A percentile compares a stretch with the other conserved stretches of the same genome.
Evolutionary conservation across 116 monocot species (phyloP).

Genomic region (Iris pallida): DNA sequence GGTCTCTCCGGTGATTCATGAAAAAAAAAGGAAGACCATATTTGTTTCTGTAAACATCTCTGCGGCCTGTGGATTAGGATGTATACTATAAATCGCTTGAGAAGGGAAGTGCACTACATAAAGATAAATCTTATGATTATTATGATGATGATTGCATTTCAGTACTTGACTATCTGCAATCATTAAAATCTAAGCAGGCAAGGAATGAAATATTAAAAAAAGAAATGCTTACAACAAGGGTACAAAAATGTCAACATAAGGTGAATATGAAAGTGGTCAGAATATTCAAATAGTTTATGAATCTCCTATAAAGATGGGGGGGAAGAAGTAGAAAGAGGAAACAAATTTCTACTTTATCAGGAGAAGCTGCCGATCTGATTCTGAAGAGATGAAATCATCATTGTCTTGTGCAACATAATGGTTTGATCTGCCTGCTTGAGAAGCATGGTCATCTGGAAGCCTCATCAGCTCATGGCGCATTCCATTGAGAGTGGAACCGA

Average conservation of each 20-base stretch:
- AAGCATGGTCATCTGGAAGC: constrained; percentile 32
- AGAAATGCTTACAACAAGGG: no score
- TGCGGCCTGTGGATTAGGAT: no score
- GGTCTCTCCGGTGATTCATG: no score
- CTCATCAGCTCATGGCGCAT: constrained; percentile 44
- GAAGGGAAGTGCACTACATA: no score
- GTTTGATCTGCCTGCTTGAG: constrained; percentile 38
- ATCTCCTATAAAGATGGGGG: neutral
- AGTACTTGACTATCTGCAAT: no score
- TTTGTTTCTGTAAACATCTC: no score
- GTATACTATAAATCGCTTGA: no score
- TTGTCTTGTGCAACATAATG: constrained; percentile 32
- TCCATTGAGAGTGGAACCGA: constrained; percentile 18
- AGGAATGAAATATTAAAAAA: no score
- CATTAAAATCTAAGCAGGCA: no score
- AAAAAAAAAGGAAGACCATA: no score
- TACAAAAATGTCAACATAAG: neutral
- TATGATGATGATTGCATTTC: no score
- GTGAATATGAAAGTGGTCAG: neutral
- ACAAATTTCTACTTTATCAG: constrained; percentile 64
- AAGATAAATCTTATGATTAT: no score
- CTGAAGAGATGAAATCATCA: constrained; percentile 96
- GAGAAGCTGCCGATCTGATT: constrained; percentile 88
- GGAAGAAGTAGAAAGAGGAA: neutral
- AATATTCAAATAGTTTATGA: neutral